A percentile compares a stretch with the other conserved stretches of the same genome.
These are phyloP conservation scores for Teratosphaeria viscida DNA, from an alignment of 2,329 filamentous ascomycete genomes.

Conservation along the genomic window DNA sequence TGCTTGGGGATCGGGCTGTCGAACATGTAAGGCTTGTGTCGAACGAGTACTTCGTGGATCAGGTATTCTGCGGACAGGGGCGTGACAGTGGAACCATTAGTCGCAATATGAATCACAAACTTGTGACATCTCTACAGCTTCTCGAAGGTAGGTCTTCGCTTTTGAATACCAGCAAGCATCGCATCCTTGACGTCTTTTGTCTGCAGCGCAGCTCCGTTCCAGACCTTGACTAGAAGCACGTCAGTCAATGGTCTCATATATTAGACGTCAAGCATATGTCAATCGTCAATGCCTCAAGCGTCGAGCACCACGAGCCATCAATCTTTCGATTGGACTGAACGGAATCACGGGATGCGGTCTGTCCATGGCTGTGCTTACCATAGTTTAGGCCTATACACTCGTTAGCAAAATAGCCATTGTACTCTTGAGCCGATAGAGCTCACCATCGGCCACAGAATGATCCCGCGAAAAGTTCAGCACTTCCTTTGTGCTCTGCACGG, in stretches of 20 bases:
- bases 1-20: not conserved
- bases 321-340: too few species aligned
- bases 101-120: not conserved
- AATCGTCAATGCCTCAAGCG: too few species aligned
- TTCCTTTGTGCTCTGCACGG: slow-evolving; percentile 80
- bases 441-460: slow-evolving; percentile 64
- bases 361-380: slow-evolving; percentile 27
- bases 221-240: slow-evolving; percentile 46
- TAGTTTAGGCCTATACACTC: slow-evolving; percentile 55
- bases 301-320: too few species aligned
- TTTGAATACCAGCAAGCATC: slow-evolving; percentile 65
- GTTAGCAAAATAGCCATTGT: not conserved
- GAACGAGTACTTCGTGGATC: not conserved
- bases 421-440: slow-evolving; percentile 22
- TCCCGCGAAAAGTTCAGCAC: slow-evolving; percentile 73
- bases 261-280: too few species aligned
- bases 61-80: not conserved
- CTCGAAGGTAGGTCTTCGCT: slow-evolving; percentile 69
- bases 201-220: slow-evolving; percentile 80
- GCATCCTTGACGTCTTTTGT: slow-evolving; percentile 66
- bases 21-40: not conserved
- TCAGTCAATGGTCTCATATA: too few species aligned
- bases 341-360: too few species aligned
- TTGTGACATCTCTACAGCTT: slow-evolving; percentile 51
- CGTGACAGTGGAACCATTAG: not conserved